phyloP scores from a whole-genome alignment of 2,329 filamentous ascomycete genomes.

The Ophiostoma triangulosporum region DNA sequence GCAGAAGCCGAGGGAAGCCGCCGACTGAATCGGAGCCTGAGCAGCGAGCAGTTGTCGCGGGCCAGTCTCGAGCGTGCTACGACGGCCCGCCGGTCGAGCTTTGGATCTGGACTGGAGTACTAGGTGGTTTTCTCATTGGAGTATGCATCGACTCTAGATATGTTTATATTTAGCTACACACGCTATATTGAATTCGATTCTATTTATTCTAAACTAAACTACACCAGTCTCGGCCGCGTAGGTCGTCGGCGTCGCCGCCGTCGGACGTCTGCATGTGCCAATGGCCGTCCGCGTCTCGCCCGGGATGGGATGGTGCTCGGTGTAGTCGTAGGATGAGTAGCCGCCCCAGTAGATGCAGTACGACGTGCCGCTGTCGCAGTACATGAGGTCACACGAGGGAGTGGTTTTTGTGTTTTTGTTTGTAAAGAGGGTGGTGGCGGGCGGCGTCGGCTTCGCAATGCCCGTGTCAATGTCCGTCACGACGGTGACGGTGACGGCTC shows the following conservation, averaged over 20 bases:
- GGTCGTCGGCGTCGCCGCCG: background rate
- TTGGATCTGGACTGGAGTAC: slow-evolving; percentile 33
- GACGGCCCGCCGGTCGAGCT: slow-evolving; percentile 35
- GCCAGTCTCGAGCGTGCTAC: slow-evolving; percentile 32
- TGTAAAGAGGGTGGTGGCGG: no score
- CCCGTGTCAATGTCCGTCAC: no score
- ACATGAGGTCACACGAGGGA: slow-evolving; percentile 10
- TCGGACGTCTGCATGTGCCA: slow-evolving; percentile 4
- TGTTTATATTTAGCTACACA: no score
- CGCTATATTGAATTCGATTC: no score
- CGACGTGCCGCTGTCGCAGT: slow-evolving; percentile 12
- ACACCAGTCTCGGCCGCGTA: no score
- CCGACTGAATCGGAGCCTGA: slow-evolving; percentile 25
- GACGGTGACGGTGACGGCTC: background rate
- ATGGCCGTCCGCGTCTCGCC: slow-evolving; percentile 13
- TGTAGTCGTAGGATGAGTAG: slow-evolving; percentile 12
- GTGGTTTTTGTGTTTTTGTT: background rate
- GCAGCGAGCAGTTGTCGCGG: slow-evolving; percentile 28
- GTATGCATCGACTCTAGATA: no score
- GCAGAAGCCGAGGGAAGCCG: slow-evolving; percentile 7
- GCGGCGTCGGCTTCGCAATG: no score
- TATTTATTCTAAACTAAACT: no score
- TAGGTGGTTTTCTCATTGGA: slow-evolving; percentile 13
- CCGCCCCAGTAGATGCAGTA: slow-evolving; percentile 16
- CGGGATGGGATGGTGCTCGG: slow-evolving; percentile 9